Base-by-base conservation (phyloP, 2,329 filamentous ascomycete genomes). In the Aspergillus ustus region DNA sequence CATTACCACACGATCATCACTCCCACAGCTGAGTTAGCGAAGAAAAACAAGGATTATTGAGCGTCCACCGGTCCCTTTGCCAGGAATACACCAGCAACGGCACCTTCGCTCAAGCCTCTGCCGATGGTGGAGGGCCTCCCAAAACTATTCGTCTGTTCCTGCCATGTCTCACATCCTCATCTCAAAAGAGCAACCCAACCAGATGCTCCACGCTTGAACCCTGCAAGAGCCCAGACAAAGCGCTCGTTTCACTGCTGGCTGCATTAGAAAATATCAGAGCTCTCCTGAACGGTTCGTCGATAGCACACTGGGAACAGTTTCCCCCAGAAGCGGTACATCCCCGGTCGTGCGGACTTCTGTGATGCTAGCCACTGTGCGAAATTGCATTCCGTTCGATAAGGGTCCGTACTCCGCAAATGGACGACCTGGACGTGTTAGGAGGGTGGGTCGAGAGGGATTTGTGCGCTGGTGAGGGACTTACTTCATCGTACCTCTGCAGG, bases 281-380 rank as follows among this genome's bases (percentile, higher is more conserved):
- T 73, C 64, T 74, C 62, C 22, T 74, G 64, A 7, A 75, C 68
- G 25, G 66, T 70, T 49, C 72, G 69, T 13, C 67, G 67, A 62
- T 75, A 73, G 63, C 74, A 77, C 34, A 76, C 45, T 13, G 72
- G 73, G 61, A 74, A 77, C 52, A 77, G 60, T 53, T 61, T 65
- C 6, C 63, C 69, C 74, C 74, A 76, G 57, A 76, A 76, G 6
- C 25, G 59, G 58, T 68, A 75, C 60, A 71, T 59, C 6, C 61
- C 62, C 7, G 67, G 66, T 44, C 66, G 66, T 13, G 51, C 62
- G 22, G 70, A 65, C 59, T 65, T 70, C 51, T 70, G 64, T 1
- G 68, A 63, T 13, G 73, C 60, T 31, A 77, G 62, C 73, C 73
- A 76, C 20, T 65, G 65, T 50, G 74, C 74, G 60, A 77, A 77